A percentile compares a stretch with the other conserved stretches of the same genome.
These are phyloP conservation scores for Actinomortierella ambigua DNA, from an alignment of 371 early-diverging fungal species.

Conservation along the genomic window DNA sequence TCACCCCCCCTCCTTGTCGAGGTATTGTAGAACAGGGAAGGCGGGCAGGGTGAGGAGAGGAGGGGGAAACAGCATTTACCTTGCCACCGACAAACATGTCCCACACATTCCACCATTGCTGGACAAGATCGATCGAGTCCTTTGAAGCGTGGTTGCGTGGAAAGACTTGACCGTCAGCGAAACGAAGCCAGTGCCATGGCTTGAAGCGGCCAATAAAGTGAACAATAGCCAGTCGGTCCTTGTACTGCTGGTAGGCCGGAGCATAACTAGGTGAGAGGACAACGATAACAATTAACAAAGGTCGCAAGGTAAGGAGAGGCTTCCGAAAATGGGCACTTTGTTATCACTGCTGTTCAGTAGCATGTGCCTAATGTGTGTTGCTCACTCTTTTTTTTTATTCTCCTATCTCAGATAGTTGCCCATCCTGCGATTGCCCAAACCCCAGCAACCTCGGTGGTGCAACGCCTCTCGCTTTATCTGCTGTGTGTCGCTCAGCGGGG, in stretches of 20 bases:
- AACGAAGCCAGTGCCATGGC: conserved; percentile 85
- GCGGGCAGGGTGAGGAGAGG: background rate
- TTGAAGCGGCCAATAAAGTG: conserved; percentile 93
- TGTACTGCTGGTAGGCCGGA: conserved; percentile 74
- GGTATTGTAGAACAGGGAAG: too few species aligned
- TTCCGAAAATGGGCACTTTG: too few species aligned
- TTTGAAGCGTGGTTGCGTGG: conserved; percentile 52
- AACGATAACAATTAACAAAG: background rate
- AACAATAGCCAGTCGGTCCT: conserved; percentile 71
- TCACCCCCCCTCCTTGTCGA: too few species aligned
- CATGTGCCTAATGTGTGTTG: too few species aligned
- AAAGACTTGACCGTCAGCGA: conserved; percentile 62
- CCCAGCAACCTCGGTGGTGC: too few species aligned
- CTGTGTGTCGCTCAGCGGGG: too few species aligned
- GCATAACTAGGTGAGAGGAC: conserved; percentile 57
- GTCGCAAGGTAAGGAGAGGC: too few species aligned
- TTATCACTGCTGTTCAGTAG: too few species aligned
- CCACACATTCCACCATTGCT: conserved; percentile 77
- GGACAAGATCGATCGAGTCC: conserved; percentile 56
- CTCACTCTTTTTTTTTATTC: too few species aligned
- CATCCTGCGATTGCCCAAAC: too few species aligned
- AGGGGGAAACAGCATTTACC: conserved; percentile 13
- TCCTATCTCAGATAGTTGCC: too few species aligned
- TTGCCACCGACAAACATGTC: conserved; percentile 62
- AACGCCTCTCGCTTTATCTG: too few species aligned